phyloP scores from a whole-genome alignment of 2,329 filamentous ascomycete genomes.

The Emmonsia crescens region DNA sequence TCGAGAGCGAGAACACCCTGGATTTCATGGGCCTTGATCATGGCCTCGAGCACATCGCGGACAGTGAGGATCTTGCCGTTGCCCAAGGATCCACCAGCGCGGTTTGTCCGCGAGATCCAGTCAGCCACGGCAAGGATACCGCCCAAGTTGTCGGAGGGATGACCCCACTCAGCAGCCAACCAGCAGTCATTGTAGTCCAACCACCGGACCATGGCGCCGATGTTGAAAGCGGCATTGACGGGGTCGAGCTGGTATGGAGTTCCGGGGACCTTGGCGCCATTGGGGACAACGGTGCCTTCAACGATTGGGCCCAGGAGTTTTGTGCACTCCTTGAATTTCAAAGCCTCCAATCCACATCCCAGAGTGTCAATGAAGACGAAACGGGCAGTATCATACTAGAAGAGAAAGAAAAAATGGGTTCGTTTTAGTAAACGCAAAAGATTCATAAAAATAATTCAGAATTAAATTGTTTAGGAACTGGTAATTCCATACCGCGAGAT shows the following conservation, averaged over 20 bases:
- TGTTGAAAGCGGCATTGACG: slow-evolving; percentile 95
- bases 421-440: neutral
- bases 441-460: neutral
- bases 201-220: slow-evolving; percentile 97
- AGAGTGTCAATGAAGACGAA: slow-evolving; percentile 96
- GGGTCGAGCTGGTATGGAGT: slow-evolving; percentile 92
- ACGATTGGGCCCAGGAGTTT: slow-evolving; percentile 91
- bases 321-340: slow-evolving; percentile 90
- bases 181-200: slow-evolving; percentile 99
- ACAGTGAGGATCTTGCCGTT: slow-evolving; percentile 74
- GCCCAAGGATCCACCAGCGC: slow-evolving; percentile 64
- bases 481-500: slow-evolving; percentile 63
- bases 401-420: slow-evolving; percentile 35
- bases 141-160: slow-evolving; percentile 95
- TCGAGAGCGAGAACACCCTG: slow-evolving; percentile 93
- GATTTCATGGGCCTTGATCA: slow-evolving; percentile 99
- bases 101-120: slow-evolving; percentile 92
- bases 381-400: slow-evolving; percentile 85
- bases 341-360: slow-evolving; percentile 88
- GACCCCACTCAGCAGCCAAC: slow-evolving; percentile 97
- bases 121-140: slow-evolving; percentile 94
- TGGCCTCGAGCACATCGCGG: slow-evolving; percentile 83
- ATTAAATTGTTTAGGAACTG: neutral
- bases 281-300: slow-evolving; percentile 79
- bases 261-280: slow-evolving; percentile 81